A percentile compares a stretch with the other conserved stretches of the same genome.
Evolutionary conservation across 345 rosid species (phyloP).

Genomic region (Alliaria petiolata): DNA sequence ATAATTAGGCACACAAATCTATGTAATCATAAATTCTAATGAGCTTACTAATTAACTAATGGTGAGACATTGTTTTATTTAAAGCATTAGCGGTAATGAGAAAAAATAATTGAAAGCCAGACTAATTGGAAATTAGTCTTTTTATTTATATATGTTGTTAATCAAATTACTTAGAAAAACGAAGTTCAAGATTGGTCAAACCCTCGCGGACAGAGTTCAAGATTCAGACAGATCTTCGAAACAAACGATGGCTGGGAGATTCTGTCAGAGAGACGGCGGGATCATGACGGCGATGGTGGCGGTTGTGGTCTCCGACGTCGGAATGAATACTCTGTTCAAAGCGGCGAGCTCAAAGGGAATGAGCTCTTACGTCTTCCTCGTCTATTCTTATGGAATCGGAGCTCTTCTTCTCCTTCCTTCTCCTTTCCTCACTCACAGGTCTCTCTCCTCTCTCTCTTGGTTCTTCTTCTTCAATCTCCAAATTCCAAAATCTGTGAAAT

Average conservation of each 20-base stretch:
- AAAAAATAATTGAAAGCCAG: too few species aligned
- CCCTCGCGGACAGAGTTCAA: background rate
- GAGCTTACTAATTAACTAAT: too few species aligned
- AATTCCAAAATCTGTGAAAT: background rate
- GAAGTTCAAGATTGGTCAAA: background rate
- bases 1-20: background rate
- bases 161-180: too few species aligned
- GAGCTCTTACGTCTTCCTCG: slow-evolving; percentile 42
- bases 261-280: slow-evolving; percentile 15
- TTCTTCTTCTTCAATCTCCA: background rate
- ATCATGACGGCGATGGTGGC: slow-evolving; percentile 46
- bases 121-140: too few species aligned
- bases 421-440: slow-evolving; percentile 46
- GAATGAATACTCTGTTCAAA: slow-evolving; percentile 37
- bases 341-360: slow-evolving; percentile 45
- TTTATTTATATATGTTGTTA: too few species aligned
- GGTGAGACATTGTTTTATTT: too few species aligned
- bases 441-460: background rate
- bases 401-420: slow-evolving; percentile 42
- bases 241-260: slow-evolving; percentile 2
- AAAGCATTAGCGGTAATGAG: too few species aligned
- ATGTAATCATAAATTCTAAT: too few species aligned
- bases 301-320: slow-evolving; percentile 27
- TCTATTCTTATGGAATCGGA: slow-evolving; percentile 41
- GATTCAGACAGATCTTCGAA: background rate